Evolutionary conservation across 2,329 filamentous ascomycete species (phyloP).

Genomic region (Trichophyton schoenleinii): DNA sequence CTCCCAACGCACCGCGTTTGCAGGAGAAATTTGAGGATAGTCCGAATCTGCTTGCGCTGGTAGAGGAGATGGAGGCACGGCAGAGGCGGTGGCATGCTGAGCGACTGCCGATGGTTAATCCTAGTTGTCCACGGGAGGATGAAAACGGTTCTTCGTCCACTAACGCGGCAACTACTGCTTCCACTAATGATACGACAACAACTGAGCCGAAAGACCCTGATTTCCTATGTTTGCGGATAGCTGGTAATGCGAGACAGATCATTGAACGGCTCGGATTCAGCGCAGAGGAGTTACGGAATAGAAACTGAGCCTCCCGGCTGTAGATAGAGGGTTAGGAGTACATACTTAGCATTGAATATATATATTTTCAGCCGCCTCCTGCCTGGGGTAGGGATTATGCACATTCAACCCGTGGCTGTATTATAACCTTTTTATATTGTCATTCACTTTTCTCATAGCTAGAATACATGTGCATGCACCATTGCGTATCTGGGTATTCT

Average conservation of each 20-base stretch:
- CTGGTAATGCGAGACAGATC: slow-evolving; percentile 16
- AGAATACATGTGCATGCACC: not conserved
- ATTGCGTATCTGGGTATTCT: not conserved
- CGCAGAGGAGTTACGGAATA: not conserved
- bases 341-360: no score
- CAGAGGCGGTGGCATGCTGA: slow-evolving; percentile 31
- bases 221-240: slow-evolving; percentile 18
- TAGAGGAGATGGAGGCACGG: slow-evolving; percentile 31
- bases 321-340: no score
- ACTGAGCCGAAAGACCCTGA: slow-evolving; percentile 10
- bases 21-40: slow-evolving; percentile 20
- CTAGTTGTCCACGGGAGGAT: not conserved
- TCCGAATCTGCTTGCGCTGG: slow-evolving; percentile 27
- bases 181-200: no score
- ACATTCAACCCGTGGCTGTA: no score
- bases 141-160: not conserved
- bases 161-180: no score
- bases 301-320: not conserved
- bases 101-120: not conserved
- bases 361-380: no score
- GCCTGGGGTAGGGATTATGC: no score
- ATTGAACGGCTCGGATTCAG: slow-evolving; percentile 16
- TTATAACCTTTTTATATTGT: not conserved
- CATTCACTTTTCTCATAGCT: slow-evolving; percentile 1
- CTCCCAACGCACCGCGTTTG: slow-evolving; percentile 14